phyloP scores from a whole-genome alignment of 2,329 filamentous ascomycete genomes.

The Ceratocystis eucalypticola region DNA sequence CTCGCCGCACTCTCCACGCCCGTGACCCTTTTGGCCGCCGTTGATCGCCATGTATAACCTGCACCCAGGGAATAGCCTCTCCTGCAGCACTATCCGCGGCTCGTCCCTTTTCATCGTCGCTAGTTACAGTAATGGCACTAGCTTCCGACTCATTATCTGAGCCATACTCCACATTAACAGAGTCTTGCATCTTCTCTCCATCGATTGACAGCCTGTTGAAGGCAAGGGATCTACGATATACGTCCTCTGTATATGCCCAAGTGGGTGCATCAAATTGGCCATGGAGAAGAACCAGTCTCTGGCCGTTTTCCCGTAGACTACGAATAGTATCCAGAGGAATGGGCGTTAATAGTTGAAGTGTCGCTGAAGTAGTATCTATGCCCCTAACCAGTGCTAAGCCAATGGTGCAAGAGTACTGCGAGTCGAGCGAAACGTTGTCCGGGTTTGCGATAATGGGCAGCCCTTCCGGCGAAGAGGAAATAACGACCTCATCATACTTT shows the following conservation, averaged over 20 bases:
- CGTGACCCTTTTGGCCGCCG: constrained; percentile 44
- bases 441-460: constrained; percentile 50
- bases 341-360: constrained; percentile 54
- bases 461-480: constrained; percentile 34
- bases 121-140: constrained; percentile 26
- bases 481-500: constrained; percentile 12
- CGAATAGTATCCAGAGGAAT: constrained; percentile 32
- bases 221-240: constrained; percentile 31
- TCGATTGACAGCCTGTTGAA: constrained; percentile 17
- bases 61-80: constrained; percentile 43
- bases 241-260: constrained; percentile 56
- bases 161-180: constrained; percentile 21
- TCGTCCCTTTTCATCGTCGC: constrained; percentile 14
- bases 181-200: constrained; percentile 20
- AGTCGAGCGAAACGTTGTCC: constrained; percentile 43
- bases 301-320: constrained; percentile 30
- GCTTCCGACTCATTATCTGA: constrained; percentile 25
- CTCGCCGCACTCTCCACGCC: constrained; percentile 51
- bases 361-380: constrained; percentile 41
- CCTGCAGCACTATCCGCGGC: constrained; percentile 19
- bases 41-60: constrained; percentile 41
- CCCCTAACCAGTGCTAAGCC: constrained; percentile 58
- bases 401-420: constrained; percentile 43
- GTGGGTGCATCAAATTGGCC: constrained; percentile 55
- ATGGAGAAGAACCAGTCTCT: constrained; percentile 48